Evolutionary conservation across 371 early-diverging fungal species (phyloP), one percentile per base, ranked within the genome.

Genomic region (Mortierella sp.): DNA sequence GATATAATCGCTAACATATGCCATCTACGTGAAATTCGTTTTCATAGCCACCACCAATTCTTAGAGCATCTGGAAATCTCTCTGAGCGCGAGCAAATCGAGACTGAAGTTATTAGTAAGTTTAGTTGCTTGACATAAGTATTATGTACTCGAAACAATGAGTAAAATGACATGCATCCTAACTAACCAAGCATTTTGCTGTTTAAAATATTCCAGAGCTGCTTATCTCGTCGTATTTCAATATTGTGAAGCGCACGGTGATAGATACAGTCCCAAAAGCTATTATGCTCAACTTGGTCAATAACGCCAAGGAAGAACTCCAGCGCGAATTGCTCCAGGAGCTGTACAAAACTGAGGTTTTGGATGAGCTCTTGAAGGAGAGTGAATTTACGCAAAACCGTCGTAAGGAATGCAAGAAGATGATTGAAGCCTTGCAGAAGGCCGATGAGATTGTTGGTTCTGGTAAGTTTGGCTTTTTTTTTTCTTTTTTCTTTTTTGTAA

Each of bases 251-350:
- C 93, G 97, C 62, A 99, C 98, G 4, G 92, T 97, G 67, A 90
- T 97, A 53, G 99, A 99, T 83, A 94, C 99, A 87, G 96, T 99
- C 1, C 99, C 99, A 55, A 99, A 99, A 83, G 97, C 99, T 8
- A 95, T 99, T 71, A 99, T 99, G 98, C 89, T 96, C 34, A 98
- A 99, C 84, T 88, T 99, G 40, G 99, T 99, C 2, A 88, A 85
- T 59, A 90, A 90, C 69, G 88, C 98, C 37, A 97, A 96, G 86
- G 96, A 97, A 49, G 93, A 94, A 55, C 89, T 99, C 60, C 99
- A 99, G 85, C 89, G 96, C 35, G 97, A 96, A 83, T 88, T 99
- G 26, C 89, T 99, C 28, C 86, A 94, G 60, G 99, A 99, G 83
- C 86, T 99, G 42, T 99, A 99, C 89, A 96, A 97, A 86, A 86